These are phyloP conservation scores for Boletellus deceptivus DNA, from an alignment of 1,284 basidiomycete species.

Conservation along the genomic window DNA sequence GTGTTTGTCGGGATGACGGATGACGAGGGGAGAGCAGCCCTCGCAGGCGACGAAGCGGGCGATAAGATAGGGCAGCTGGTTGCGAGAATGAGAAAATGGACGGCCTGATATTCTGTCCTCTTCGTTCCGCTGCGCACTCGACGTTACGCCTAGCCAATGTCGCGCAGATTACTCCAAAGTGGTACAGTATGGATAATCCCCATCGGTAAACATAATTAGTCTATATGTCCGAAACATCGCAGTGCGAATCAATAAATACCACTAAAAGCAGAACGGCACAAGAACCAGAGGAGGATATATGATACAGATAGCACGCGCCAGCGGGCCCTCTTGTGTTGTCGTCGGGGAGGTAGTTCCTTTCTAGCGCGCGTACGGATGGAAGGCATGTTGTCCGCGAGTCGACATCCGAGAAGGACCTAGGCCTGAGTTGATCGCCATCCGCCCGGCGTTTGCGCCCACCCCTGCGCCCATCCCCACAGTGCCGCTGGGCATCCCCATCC, in stretches of 20 bases:
- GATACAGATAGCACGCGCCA: conserved; percentile 23
- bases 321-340: neutral
- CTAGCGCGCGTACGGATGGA: conserved; percentile 59
- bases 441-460: conserved; percentile 36
- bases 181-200: conserved; percentile 8
- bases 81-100: conserved; percentile 56
- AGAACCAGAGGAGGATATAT: conserved; percentile 28
- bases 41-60: conserved; percentile 36
- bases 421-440: conserved; percentile 43
- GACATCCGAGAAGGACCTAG: conserved; percentile 54
- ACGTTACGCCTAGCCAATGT: neutral
- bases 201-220: conserved; percentile 2
- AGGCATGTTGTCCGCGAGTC: conserved; percentile 56
- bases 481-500: conserved; percentile 33
- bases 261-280: conserved; percentile 12
- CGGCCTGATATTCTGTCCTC: neutral
- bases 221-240: neutral
- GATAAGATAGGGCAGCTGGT: conserved; percentile 40
- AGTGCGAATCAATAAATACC: conserved; percentile 14
- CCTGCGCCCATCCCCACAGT: conserved; percentile 26
- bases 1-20: conserved; percentile 60
- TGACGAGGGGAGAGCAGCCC: conserved; percentile 47
- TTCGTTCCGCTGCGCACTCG: neutral
- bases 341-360: neutral
- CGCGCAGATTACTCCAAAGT: neutral